These are phyloP conservation scores for Odontarrhena argentea DNA, from an alignment of 345 rosid genomes.

Conservation along the genomic window DNA sequence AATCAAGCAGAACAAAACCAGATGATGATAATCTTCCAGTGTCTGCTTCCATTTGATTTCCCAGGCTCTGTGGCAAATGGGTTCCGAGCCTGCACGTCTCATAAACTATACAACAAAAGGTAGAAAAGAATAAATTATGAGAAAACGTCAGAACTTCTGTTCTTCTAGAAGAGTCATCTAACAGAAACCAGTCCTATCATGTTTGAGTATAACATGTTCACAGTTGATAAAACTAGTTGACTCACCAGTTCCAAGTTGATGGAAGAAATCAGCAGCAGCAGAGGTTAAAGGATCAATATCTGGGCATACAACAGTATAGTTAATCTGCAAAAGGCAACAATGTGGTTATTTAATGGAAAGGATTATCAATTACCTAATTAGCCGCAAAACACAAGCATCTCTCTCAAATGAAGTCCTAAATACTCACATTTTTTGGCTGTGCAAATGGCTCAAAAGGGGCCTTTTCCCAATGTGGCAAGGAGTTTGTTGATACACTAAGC, in stretches of 20 bases:
- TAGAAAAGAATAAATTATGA: slow-evolving; percentile 23
- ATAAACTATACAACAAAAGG: slow-evolving; percentile 61
- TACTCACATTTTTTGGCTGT: slow-evolving; percentile 72
- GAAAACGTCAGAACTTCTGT: background rate
- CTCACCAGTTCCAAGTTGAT: slow-evolving; percentile 95
- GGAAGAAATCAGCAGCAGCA: slow-evolving; percentile 94
- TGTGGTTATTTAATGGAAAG: slow-evolving; percentile 13
- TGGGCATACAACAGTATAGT: slow-evolving; percentile 85
- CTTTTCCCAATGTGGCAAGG: slow-evolving; percentile 94
- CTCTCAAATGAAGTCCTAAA: slow-evolving; percentile 7
- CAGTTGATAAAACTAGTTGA: slow-evolving; percentile 24
- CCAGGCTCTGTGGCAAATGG: slow-evolving; percentile 80
- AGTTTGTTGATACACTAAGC: slow-evolving; percentile 83
- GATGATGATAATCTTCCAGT: slow-evolving; percentile 65
- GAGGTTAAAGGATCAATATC: slow-evolving; percentile 92
- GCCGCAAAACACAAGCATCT: slow-evolving; percentile 23
- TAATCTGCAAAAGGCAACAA: slow-evolving; percentile 59
- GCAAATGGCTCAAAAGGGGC: slow-evolving; percentile 99
- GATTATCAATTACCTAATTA: slow-evolving; percentile 11
- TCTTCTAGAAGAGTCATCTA: slow-evolving; percentile 1
- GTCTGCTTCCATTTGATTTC: slow-evolving; percentile 83
- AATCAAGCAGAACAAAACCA: slow-evolving; percentile 91
- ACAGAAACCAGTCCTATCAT: slow-evolving; percentile 22
- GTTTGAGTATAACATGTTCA: slow-evolving; percentile 15
- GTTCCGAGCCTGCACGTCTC: slow-evolving; percentile 94